Base-by-base conservation (phyloP, 139 green algal genomes). In the Chlorella sorokiniana region DNA sequence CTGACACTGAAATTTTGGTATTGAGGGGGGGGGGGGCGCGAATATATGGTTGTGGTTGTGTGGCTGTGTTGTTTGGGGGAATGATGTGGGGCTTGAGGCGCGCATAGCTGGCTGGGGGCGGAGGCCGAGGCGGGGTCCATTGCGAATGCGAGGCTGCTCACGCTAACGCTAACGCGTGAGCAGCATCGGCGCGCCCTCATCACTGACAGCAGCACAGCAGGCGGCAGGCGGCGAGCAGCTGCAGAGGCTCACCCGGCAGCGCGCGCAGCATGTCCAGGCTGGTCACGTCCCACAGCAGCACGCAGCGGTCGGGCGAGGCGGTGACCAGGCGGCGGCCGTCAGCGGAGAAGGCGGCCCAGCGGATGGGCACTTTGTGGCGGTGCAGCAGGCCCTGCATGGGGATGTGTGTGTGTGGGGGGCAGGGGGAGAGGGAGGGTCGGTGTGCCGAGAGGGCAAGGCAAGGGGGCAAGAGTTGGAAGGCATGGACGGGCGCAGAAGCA, bases 311-410 rank as follows among this genome's bases (percentile, higher is more conserved):
- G 8, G 76, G 87, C 29, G 83, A 87, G 37, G 75, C 83, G 4
- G 87, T 93, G 22, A 91, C 59, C 31, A 92, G 59, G 29, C 38
- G 76, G 59, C 62, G n/a, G 23, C 87, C 83, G 68, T 91, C 87
- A 2, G 31, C 51, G 4, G 71, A 82, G 29, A 91, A 69, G 44
- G 54, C 63, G 4, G 22, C 76, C 74, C 84, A 93, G 20, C 85
- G 75, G 59, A 94, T 74, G 63, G 82, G 61, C 4, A 73, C 59
- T 6, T 78, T 45, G 52, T 90, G 77, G n/a, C 72, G 40, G 41
- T 84, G 69, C 72, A 93, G 72, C 27, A 82, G 51, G 20, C 76
- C 84, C 29, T 70, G 67, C 44, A 63, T 59, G 48, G n/a, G n/a
- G n/a, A n/a, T n/a, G n/a, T n/a, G n/a, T n/a, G n/a, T n/a, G n/a